These are phyloP conservation scores for Lasiosphaeria hispida DNA, from an alignment of 495 filamentous ascomycete species.

Conservation along the genomic window DNA sequence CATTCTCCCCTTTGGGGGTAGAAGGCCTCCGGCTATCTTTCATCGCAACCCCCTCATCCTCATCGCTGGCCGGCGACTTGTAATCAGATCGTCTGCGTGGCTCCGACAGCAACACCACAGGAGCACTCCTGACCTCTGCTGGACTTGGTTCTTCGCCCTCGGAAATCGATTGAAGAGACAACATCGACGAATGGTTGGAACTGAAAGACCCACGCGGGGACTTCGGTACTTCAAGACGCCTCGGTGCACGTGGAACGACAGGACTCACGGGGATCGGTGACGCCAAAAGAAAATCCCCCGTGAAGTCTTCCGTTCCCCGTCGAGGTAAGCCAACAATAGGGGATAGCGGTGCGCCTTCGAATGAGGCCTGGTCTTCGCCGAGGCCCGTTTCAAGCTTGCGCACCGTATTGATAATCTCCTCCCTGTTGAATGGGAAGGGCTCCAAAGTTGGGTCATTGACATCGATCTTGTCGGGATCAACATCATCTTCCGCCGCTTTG, in stretches of 20 bases:
- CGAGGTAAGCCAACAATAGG: conserved; percentile 30
- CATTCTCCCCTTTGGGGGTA: conserved; percentile 2
- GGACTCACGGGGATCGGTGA: conserved; percentile 14
- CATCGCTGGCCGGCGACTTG: conserved; percentile 19
- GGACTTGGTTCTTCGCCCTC: conserved; percentile 22
- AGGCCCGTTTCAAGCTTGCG: conserved; percentile 45
- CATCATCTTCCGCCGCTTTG: conserved; percentile 10
- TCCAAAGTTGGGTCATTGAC: conserved; percentile 52
- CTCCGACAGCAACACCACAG: conserved; percentile 19
- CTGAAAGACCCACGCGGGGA: conserved; percentile 21
- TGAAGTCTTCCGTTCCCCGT: conserved; percentile 27
- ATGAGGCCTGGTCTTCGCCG: conserved; percentile 40
- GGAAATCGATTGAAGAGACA: conserved; percentile 32
- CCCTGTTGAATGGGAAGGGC: conserved; percentile 48
- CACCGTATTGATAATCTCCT: conserved; percentile 46
- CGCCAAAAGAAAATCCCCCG: conserved; percentile 16
- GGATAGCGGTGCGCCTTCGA: conserved; percentile 37
- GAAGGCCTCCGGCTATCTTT: conserved; percentile 14
- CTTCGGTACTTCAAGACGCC: conserved; percentile 18
- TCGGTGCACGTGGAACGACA: conserved; percentile 9
- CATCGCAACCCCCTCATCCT: conserved; percentile 34
- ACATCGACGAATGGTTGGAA: conserved; percentile 20
- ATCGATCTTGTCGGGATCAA: conserved; percentile 32
- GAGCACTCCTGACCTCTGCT: conserved; percentile 1
- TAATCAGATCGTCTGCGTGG: conserved; percentile 18